Percentiles rank a stretch among this genome's conserved stretches.
These are phyloP conservation scores for Malus sylvestris DNA, from an alignment of 306 rosid genomes.

Conservation along the genomic window DNA sequence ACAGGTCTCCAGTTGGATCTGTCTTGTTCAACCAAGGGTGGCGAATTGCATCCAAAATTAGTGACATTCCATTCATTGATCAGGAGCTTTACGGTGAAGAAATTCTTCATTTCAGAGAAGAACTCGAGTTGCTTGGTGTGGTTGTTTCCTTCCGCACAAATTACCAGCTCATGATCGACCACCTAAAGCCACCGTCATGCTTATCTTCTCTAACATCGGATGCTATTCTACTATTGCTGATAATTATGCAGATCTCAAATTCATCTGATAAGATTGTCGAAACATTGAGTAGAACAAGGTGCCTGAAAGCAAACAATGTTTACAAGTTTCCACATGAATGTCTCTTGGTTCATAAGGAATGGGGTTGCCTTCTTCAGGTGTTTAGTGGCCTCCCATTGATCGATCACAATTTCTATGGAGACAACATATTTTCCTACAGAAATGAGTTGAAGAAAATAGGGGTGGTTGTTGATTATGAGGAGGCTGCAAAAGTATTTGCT, in stretches of 20 bases:
- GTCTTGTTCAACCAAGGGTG: slow-evolving; percentile 42
- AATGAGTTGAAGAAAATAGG: slow-evolving; percentile 34
- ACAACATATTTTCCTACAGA: slow-evolving; percentile 13
- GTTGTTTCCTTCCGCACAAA: slow-evolving; percentile 19
- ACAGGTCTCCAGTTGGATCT: slow-evolving; percentile 46
- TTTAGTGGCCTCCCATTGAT: slow-evolving; percentile 41
- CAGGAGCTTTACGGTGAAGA: slow-evolving; percentile 37
- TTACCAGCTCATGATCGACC: slow-evolving; percentile 30
- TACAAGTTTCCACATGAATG: slow-evolving; percentile 42
- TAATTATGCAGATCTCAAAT: slow-evolving; percentile 3
- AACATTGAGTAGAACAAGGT: slow-evolving; percentile 18
- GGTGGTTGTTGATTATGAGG: slow-evolving; percentile 49
- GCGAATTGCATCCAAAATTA: slow-evolving; percentile 43
- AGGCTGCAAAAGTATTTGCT: slow-evolving; percentile 29
- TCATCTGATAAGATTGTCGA: slow-evolving; percentile 15
- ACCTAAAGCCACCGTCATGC: slow-evolving; percentile 33
- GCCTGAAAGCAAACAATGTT: slow-evolving; percentile 43
- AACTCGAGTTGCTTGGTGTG: slow-evolving; percentile 57
- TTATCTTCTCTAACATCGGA: slow-evolving; percentile 27
- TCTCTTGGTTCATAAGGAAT: slow-evolving; percentile 38
- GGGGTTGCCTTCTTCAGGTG: slow-evolving; percentile 60
- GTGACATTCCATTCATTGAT: slow-evolving; percentile 63
- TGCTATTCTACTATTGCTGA: slow-evolving; percentile 35
- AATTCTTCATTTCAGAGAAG: slow-evolving; percentile 29
- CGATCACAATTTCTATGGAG: slow-evolving; percentile 40